Percentiles rank a stretch among this genome's conserved stretches.
These are phyloP conservation scores for Suhomyces bokatorum DNA, from an alignment of 1,139 yeast species.

Conservation along the genomic window DNA sequence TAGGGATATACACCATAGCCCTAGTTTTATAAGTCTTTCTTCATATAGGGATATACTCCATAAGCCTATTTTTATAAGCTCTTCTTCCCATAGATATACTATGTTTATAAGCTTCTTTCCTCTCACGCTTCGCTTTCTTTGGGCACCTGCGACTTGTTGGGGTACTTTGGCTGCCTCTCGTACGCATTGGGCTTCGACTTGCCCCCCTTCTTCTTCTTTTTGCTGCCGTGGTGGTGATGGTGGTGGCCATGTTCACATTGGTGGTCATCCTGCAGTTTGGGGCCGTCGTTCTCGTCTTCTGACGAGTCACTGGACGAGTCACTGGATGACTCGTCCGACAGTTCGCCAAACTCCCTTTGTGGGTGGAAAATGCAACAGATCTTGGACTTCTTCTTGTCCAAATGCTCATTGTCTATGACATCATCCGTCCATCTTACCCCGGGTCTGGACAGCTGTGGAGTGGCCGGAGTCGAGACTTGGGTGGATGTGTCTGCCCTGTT, in stretches of 20 bases:
- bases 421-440: conserved; percentile 82
- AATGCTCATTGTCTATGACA: conserved; percentile 83
- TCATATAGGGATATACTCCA: no score
- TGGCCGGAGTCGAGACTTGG: background rate
- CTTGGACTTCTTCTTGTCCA: conserved; percentile 86
- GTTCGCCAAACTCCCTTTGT: conserved; percentile 58
- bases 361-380: conserved; percentile 97
- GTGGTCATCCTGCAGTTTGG: conserved; percentile 6
- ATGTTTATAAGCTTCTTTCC: no score
- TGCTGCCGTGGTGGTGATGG: background rate
- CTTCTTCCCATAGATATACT: no score
- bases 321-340: conserved; percentile 30
- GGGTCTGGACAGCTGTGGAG: conserved; percentile 24
- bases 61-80: no score
- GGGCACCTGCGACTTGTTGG: conserved; percentile 25
- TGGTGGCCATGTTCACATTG: conserved; percentile 11
- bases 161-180: conserved; percentile 69
- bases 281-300: conserved; percentile 11
- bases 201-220: conserved; percentile 9
- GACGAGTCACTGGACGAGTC: conserved; percentile 38
- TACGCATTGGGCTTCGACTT: conserved; percentile 64
- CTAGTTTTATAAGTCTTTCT: no score
- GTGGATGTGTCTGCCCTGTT: background rate
- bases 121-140: background rate
- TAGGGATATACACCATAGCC: no score